A percentile compares a stretch with the other conserved stretches of the same genome.
These are phyloP conservation scores for Tieghemostelium lacteum DNA, from an alignment of 78 protist genomes.

Conservation along the genomic window DNA sequence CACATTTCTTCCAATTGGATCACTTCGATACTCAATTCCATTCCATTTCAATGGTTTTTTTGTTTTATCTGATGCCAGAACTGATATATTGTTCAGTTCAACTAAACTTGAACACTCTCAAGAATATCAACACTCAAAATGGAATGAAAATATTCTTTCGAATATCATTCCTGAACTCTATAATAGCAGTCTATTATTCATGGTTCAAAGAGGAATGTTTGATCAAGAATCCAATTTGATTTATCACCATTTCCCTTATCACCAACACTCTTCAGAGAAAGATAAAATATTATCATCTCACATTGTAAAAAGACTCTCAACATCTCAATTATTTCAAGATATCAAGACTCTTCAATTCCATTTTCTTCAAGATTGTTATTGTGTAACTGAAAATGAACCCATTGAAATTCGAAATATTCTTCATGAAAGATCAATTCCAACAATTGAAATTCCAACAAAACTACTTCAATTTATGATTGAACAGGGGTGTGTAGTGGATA, in stretches of 20 bases:
- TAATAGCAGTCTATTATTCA: too few relatives aligned
- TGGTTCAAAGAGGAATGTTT: not conserved
- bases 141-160: not conserved
- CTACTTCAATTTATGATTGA: not conserved
- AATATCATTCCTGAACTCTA: conserved; percentile 1
- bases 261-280: not conserved
- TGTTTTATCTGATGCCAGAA: not conserved
- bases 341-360: not conserved
- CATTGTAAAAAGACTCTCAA: not conserved
- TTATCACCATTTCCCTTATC: not conserved
- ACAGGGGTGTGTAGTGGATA: not conserved
- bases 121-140: not conserved
- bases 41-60: conserved; percentile 17
- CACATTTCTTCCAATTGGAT: conserved; percentile 10
- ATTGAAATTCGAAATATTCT: not conserved
- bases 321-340: not conserved
- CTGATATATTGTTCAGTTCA: not conserved
- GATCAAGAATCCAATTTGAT: not conserved
- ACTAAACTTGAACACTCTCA: not conserved
- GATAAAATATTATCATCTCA: not conserved
- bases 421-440: not conserved
- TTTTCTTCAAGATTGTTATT: not conserved
- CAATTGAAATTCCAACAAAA: not conserved
- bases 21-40: not conserved
- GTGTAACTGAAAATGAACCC: not conserved